Evolutionary conservation across 2,329 filamentous ascomycete genomes (phyloP).

Genomic region (Paraphoma chrysanthemicola): DNA sequence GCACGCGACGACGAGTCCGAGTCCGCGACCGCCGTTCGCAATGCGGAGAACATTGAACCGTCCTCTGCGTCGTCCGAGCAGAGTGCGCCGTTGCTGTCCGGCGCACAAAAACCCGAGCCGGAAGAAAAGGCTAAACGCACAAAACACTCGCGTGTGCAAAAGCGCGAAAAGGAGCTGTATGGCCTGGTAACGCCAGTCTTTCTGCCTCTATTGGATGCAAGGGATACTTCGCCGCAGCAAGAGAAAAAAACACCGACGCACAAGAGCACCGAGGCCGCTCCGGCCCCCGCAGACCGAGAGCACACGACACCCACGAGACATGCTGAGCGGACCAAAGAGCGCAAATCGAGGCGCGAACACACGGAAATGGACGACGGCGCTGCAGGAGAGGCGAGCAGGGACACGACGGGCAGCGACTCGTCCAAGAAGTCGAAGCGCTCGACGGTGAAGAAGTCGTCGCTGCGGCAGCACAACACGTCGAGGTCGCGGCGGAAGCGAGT

Average conservation of each 20-base stretch:
- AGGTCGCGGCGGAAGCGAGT: constrained; percentile 42
- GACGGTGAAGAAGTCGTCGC: constrained; percentile 41
- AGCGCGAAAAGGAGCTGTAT: constrained; percentile 47
- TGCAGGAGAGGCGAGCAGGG: neutral
- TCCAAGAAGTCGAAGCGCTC: constrained; percentile 36
- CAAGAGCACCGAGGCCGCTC: constrained; percentile 11
- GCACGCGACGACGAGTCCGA: constrained; percentile 27
- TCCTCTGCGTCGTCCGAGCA: constrained; percentile 3
- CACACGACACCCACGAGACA: constrained; percentile 21
- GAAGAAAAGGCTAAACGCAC: constrained; percentile 39
- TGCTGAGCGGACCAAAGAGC: constrained; percentile 28
- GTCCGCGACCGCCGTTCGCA: constrained; percentile 6
- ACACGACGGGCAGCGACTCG: constrained; percentile 15
- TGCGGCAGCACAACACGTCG: constrained; percentile 33
- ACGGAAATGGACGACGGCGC: constrained; percentile 20
- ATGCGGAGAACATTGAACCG: constrained; percentile 7
- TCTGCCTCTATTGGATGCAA: constrained; percentile 45
- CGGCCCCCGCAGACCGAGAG: constrained; percentile 10
- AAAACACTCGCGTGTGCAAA: constrained; percentile 46
- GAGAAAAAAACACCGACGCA: constrained; percentile 26
- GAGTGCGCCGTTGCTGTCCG: constrained; percentile 7
- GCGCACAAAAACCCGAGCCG: constrained; percentile 19
- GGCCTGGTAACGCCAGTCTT: constrained; percentile 46
- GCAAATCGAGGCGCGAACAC: constrained; percentile 23
- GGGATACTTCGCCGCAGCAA: constrained; percentile 31